phyloP scores from a whole-genome alignment of 768 basidiomycete genomes.

The Naganishia randhawae region DNA sequence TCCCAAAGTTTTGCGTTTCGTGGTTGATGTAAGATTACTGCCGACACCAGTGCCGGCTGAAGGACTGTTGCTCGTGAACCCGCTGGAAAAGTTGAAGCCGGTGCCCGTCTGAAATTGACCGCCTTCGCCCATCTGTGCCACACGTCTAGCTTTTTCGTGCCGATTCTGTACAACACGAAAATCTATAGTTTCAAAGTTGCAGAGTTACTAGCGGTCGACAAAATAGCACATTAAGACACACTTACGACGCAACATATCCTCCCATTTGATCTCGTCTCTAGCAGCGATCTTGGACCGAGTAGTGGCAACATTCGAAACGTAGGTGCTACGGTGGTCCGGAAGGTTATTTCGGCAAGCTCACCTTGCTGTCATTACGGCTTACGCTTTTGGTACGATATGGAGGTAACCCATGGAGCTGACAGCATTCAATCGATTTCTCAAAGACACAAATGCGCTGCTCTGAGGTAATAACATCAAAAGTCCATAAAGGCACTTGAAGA shows the following conservation, averaged over 20 bases:
- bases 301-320: constrained; percentile 41
- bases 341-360: constrained; percentile 4
- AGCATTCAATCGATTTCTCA: constrained; percentile 87
- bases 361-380: constrained; percentile 41
- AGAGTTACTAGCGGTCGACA: not conserved
- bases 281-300: constrained; percentile 70
- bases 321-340: constrained; percentile 27
- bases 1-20: constrained; percentile 36
- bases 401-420: constrained; percentile 93
- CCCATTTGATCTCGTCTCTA: constrained; percentile 94
- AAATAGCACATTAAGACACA: not conserved
- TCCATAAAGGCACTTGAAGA: constrained; percentile 97
- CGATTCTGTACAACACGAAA: constrained; percentile 83
- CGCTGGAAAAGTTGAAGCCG: constrained; percentile 40
- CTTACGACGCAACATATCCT: constrained; percentile 71
- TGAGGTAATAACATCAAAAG: constrained; percentile 95
- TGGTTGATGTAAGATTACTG: constrained; percentile 22
- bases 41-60: constrained; percentile 27
- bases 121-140: constrained; percentile 65
- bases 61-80: constrained; percentile 39
- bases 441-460: constrained; percentile 89
- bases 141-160: constrained; percentile 86
- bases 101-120: constrained; percentile 36
- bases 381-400: constrained; percentile 84
- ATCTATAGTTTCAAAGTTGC: constrained; percentile 50